Evolutionary conservation across 495 filamentous ascomycete species (phyloP), one percentile per base, ranked within the genome.

Genomic region (Penicillium odoratum): DNA sequence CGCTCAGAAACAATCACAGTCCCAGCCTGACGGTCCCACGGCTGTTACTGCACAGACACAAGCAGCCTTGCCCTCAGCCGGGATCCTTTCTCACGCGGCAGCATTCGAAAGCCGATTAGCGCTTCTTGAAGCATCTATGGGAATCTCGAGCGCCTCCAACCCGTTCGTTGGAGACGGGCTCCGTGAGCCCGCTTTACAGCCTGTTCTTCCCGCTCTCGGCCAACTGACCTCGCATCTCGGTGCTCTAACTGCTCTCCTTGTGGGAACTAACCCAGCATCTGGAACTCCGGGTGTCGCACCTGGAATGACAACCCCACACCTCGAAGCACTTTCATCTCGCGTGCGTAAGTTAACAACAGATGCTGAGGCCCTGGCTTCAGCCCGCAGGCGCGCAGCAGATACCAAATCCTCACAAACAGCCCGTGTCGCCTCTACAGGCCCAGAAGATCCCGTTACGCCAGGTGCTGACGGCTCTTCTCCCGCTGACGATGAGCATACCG

Each of bases 51-150:
- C 33, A 36, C 33, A 36, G 33, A 15, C 46, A 48, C 36, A 54
- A 80, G 77, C 57, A 78, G 83, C 10, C 15, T 4, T 40, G 38
- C 38, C 38, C 38, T 7, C 63, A 74, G 78, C 58, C 74, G 89
- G 48, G 66, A 74, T 88, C 18, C 81, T 97, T 11, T 83, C 87
- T 18, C 89, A 90, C 65, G 90, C 91, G 6, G 90, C 92, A 26
- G 89, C 93, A 55, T 96, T 98, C 58, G 94, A 97, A 67, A 77
- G 81, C 33, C 86, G 94, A 5, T 80, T 99, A 4, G 75, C 87
- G 0, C 65, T 87, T 7, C 77, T 99, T 33, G 94, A 99, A 73
- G 85, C 85, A 49, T 82, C 86, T 2, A 83, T 98, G 47, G 95
- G 95, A 15, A 81, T 97, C 42, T 86, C 83, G 11, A 85, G 83